Percentiles rank a stretch among this genome's conserved stretches.
Evolutionary conservation across 2,329 filamentous ascomycete species (phyloP).

Genomic region (Ascochyta lentis): DNA sequence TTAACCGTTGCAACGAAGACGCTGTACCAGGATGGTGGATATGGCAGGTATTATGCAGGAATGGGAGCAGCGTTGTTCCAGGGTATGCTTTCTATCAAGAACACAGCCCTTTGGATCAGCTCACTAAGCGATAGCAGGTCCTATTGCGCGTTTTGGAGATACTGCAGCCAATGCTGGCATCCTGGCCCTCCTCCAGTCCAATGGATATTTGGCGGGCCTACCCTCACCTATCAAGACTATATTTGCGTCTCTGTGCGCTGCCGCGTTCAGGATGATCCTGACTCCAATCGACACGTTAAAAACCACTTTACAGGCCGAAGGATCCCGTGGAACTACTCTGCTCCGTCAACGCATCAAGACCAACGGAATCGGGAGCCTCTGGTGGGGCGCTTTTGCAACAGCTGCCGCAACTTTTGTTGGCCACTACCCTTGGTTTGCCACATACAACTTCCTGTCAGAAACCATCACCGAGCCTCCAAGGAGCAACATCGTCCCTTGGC

Average conservation of each 20-base stretch:
- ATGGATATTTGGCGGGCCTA: conserved; percentile 30
- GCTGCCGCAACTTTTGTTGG: conserved; percentile 41
- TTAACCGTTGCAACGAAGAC: conserved; percentile 34
- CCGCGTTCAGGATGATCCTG: conserved; percentile 35
- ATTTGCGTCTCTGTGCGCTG: conserved; percentile 37
- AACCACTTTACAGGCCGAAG: conserved; percentile 38
- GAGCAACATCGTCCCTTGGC: conserved; percentile 32
- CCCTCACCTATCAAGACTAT: conserved; percentile 38
- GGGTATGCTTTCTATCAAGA: conserved; percentile 6
- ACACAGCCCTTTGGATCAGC: too few species aligned
- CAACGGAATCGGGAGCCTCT: conserved; percentile 35
- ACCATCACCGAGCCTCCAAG: conserved; percentile 29
- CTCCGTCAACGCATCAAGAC: conserved; percentile 34
- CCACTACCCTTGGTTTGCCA: conserved; percentile 42
- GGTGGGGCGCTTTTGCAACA: conserved; percentile 42
- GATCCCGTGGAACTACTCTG: conserved; percentile 28
- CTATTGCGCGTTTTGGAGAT: conserved; percentile 39
- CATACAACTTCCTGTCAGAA: conserved; percentile 37
- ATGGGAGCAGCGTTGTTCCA: conserved; percentile 36
- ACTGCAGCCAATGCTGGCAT: conserved; percentile 42
- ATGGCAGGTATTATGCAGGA: conserved; percentile 37
- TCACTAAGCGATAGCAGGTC: conserved; percentile 13
- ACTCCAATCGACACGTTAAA: conserved; percentile 41
- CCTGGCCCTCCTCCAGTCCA: conserved; percentile 35
- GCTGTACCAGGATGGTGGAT: conserved; percentile 33